Conservation (phyloP, 2,329 filamentous ascomycete genomes). For the Grosmannia penicillata region DNA sequence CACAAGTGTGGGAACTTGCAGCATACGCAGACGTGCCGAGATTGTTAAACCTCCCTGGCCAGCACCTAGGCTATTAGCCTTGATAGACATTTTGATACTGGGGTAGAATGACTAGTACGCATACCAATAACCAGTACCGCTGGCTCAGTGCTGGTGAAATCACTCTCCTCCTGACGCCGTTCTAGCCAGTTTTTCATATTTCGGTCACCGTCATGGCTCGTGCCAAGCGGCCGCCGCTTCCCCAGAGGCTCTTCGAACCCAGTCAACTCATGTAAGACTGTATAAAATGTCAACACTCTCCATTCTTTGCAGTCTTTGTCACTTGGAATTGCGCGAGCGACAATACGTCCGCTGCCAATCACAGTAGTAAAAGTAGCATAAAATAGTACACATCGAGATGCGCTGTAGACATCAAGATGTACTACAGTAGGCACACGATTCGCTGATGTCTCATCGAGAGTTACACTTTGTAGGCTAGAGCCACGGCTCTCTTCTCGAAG, state of each 20-base stretch:
- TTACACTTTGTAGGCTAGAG: constrained; percentile 24
- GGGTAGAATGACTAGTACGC: constrained; percentile 8
- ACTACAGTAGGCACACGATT: constrained; percentile 27
- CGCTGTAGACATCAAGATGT: constrained; percentile 33
- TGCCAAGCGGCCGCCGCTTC: constrained; percentile 35
- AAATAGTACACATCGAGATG: constrained; percentile 37
- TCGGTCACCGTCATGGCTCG: constrained; percentile 34
- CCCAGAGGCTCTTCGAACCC: constrained; percentile 35
- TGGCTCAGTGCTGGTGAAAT: constrained; percentile 36
- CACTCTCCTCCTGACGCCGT: constrained; percentile 27
- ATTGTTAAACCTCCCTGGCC: constrained; percentile 45
- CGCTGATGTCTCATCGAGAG: constrained; percentile 28
- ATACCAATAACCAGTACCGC: constrained; percentile 46
- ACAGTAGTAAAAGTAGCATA: constrained; percentile 39
- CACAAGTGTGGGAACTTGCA: constrained; percentile 39
- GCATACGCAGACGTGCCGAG: constrained; percentile 44
- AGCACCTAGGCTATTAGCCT: no score
- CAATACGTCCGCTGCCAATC: constrained; percentile 38
- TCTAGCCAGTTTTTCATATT: constrained; percentile 47
- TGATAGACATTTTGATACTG: constrained; percentile 5
- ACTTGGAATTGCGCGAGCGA: constrained; percentile 37
- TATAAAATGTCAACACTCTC: constrained; percentile 52
- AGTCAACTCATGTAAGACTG: constrained; percentile 37
- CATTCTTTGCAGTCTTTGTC: constrained; percentile 28
- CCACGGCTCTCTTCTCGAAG: constrained; percentile 19